Conservation (phyloP, 305 asterid species). For the Caryopteris hybrid region DNA sequence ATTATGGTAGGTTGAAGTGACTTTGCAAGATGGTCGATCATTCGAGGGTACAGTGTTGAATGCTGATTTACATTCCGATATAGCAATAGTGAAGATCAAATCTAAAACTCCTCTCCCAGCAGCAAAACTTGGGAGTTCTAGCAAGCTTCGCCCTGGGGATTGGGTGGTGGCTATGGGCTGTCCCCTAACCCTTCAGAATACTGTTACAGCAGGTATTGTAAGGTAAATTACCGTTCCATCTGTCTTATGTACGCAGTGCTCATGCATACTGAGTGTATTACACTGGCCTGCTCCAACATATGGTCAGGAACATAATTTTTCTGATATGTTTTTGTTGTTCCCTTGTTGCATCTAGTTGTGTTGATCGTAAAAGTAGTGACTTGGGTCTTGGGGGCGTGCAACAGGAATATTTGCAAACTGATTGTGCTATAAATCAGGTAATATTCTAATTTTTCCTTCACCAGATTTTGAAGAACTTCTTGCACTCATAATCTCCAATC, state of each 20-base stretch:
- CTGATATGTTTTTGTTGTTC: slow-evolving; percentile 19
- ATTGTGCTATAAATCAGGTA: slow-evolving; percentile 85
- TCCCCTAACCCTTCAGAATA: slow-evolving; percentile 86
- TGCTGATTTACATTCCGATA: slow-evolving; percentile 74
- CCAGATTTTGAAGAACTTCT: background rate
- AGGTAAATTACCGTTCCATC: slow-evolving; percentile 44
- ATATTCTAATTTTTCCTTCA: slow-evolving; percentile 2
- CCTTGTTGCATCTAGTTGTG: slow-evolving; percentile 49
- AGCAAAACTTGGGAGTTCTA: slow-evolving; percentile 76
- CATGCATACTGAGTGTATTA: slow-evolving; percentile 5
- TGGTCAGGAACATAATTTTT: background rate
- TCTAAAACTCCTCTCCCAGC: slow-evolving; percentile 80
- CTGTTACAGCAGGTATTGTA: slow-evolving; percentile 85
- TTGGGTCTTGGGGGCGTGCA: slow-evolving; percentile 80
- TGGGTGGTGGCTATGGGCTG: slow-evolving; percentile 90
- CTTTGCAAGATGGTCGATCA: slow-evolving; percentile 76
- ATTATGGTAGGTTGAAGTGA: slow-evolving; percentile 64
- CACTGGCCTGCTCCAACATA: background rate
- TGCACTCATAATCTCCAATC: background rate
- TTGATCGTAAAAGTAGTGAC: slow-evolving; percentile 87
- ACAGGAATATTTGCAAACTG: slow-evolving; percentile 85
- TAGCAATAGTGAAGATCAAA: slow-evolving; percentile 73
- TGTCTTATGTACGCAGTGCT: slow-evolving; percentile 1
- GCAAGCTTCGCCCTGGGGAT: slow-evolving; percentile 86
- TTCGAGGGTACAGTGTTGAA: slow-evolving; percentile 74